Evolutionary conservation across 352 stramenopile genomes (phyloP).

Genomic region (Saprolegnia parasitica): DNA sequence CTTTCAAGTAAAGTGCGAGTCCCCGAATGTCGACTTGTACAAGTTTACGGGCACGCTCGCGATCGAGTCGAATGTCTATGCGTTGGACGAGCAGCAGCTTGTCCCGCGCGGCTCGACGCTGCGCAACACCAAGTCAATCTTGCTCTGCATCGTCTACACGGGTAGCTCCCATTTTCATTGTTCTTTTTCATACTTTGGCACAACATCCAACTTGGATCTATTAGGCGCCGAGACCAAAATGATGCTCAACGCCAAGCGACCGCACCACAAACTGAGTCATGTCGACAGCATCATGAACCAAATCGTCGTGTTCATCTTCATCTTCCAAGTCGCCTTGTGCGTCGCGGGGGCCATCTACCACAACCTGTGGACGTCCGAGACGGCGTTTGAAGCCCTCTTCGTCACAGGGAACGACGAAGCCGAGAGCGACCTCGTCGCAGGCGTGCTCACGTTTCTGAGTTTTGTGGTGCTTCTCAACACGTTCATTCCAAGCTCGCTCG

Average conservation of each 20-base stretch:
- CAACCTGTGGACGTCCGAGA: conserved; percentile 28
- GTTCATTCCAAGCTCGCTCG: conserved; percentile 91
- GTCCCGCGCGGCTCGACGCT: conserved; percentile 62
- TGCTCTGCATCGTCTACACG: conserved; percentile 72
- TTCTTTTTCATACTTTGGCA: neutral
- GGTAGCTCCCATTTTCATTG: conserved; percentile 22
- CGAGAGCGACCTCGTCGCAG: conserved; percentile 12
- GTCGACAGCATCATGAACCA: conserved; percentile 75
- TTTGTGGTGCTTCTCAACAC: conserved; percentile 90
- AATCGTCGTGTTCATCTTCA: conserved; percentile 72
- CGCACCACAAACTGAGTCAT: conserved; percentile 78
- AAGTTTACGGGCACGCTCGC: conserved; percentile 69
- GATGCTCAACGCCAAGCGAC: conserved; percentile 81
- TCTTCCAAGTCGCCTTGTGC: conserved; percentile 64
- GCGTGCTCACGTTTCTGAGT: conserved; percentile 78
- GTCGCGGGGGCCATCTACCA: conserved; percentile 46
- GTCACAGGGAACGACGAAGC: conserved; percentile 17
- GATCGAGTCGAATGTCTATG: conserved; percentile 50
- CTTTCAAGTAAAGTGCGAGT: conserved; percentile 73
- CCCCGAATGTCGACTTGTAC: conserved; percentile 73
- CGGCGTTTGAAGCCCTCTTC: neutral
- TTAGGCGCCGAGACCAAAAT: conserved; percentile 86
- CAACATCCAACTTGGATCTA: too few relatives aligned
- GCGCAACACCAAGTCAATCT: conserved; percentile 76
- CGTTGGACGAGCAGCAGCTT: conserved; percentile 75